Conservation (phyloP, 352 stramenopile genomes). For the Pythium myriotylum region DNA sequence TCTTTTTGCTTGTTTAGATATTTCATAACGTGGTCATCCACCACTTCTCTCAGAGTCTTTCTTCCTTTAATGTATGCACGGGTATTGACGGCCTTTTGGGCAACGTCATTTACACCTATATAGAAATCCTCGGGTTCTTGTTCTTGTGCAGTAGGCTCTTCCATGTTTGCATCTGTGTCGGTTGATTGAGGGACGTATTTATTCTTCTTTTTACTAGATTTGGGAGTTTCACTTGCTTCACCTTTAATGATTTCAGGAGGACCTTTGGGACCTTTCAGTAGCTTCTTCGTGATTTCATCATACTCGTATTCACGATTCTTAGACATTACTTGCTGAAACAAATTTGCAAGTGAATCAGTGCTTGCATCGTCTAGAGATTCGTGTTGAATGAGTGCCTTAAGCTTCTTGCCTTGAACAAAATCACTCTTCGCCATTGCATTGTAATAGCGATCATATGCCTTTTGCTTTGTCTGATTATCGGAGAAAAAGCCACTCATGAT, state of each 20-base stretch:
- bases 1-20: conserved; percentile 29
- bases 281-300: conserved; percentile 17
- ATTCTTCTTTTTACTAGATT: conserved; percentile 24
- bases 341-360: conserved; percentile 15
- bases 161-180: conserved; percentile 15
- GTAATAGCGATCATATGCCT: conserved; percentile 30
- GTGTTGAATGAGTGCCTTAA: conserved; percentile 22
- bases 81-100: conserved; percentile 23
- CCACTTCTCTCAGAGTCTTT: conserved; percentile 23
- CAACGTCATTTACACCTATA: conserved; percentile 21
- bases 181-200: conserved; percentile 17
- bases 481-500: conserved; percentile 26
- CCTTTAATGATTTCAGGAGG: conserved; percentile 20
- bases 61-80: conserved; percentile 29
- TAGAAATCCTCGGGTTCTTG: conserved; percentile 13
- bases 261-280: conserved; percentile 19
- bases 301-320: conserved; percentile 21
- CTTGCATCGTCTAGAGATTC: conserved; percentile 13
- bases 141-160: conserved; percentile 16
- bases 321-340: conserved; percentile 20
- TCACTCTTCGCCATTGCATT: conserved; percentile 24
- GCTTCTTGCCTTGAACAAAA: conserved; percentile 25
- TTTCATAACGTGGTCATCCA: conserved; percentile 22
- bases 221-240: conserved; percentile 22
- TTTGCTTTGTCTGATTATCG: conserved; percentile 32